Base-by-base conservation (phyloP, 768 basidiomycete genomes). In the Mycena rosella region DNA sequence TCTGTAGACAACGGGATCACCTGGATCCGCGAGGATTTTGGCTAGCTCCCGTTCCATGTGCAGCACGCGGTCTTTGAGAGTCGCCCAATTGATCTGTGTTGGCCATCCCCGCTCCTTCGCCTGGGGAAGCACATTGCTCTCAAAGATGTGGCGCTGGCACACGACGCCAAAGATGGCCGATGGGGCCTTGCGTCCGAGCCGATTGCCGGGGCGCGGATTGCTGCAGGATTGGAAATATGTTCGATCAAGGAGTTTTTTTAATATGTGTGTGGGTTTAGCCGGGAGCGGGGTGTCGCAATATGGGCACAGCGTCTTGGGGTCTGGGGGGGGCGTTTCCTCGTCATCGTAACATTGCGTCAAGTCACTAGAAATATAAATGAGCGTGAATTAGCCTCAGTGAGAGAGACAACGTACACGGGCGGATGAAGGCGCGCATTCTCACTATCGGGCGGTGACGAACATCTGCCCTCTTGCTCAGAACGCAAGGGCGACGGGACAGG, bases 81-180 rank as follows among this genome's bases (percentile, higher is more conserved):
- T 74, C 27, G 79, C 74, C 82, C 93, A 95, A 57, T 93, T 82
- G 30, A 96, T 92, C 5, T 73, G 74, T 70, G 87, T 89, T 1
- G 94, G 94, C 94, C 94, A 96, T 6, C 93, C 92, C 60, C 85
- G 86, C 36, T 78, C 75, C 52, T 88, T 81, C 4, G 94, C 94
- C 66, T 89, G 84, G 0, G 94, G 94, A 4, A 96, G 79, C 63
- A 90, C 86, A 1, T 38, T n/a, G 22, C 82, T 86, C 78, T 96
- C 94, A 69, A 94, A 94, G 7, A 85, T 84, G 78, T 96, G 94
- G 3, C 92, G 85, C 70, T 91, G 90, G 73, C 94, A 96, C 0
- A 92, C 85, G 3, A 83, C 82, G 49, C 91, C 85, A 71, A 89
- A 95, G 9, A 83, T 77, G 0, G 84, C 78, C 55, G 93, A 79